These are phyloP conservation scores for Saksenaea oblongispora DNA, from an alignment of 371 early-diverging fungal species.

Conservation along the genomic window DNA sequence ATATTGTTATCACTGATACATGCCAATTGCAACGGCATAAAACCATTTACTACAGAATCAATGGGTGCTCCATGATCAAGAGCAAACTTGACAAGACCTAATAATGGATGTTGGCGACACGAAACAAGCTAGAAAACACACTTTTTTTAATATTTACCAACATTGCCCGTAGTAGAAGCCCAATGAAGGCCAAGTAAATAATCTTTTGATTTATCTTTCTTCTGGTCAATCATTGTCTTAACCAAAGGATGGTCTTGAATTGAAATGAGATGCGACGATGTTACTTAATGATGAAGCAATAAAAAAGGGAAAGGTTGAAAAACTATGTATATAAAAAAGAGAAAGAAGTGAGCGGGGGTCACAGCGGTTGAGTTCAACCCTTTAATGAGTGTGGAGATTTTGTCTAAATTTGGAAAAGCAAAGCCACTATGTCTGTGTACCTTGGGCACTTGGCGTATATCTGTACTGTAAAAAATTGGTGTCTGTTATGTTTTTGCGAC, in stretches of 20 bases:
- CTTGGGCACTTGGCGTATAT: too few species aligned
- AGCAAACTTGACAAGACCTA: conserved; percentile 73
- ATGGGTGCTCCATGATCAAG: conserved; percentile 71
- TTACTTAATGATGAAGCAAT: conserved; percentile 1
- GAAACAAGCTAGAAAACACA: not conserved
- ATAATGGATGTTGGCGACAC: not conserved
- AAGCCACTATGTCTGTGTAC: too few species aligned
- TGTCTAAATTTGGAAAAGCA: too few species aligned
- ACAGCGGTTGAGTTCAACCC: not conserved
- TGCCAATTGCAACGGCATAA: conserved; percentile 72
- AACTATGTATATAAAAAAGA: conserved; percentile 1
- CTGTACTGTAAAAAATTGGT: too few species aligned
- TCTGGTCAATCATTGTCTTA: conserved; percentile 18
- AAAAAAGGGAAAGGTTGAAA: conserved; percentile 1
- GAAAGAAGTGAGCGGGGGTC: conserved; percentile 6
- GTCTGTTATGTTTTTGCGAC: too few species aligned
- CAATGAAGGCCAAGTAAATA: conserved; percentile 58
- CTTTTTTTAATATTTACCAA: conserved; percentile 42
- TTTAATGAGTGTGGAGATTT: too few species aligned
- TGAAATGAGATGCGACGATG: not conserved
- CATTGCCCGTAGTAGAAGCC: conserved; percentile 66
- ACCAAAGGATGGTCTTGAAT: not conserved
- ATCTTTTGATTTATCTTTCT: conserved; percentile 39
- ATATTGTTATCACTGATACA: conserved; percentile 66
- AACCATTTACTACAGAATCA: conserved; percentile 69